Conservation (phyloP, 805 yeast genomes). For the Pichia phayaonensis region DNA sequence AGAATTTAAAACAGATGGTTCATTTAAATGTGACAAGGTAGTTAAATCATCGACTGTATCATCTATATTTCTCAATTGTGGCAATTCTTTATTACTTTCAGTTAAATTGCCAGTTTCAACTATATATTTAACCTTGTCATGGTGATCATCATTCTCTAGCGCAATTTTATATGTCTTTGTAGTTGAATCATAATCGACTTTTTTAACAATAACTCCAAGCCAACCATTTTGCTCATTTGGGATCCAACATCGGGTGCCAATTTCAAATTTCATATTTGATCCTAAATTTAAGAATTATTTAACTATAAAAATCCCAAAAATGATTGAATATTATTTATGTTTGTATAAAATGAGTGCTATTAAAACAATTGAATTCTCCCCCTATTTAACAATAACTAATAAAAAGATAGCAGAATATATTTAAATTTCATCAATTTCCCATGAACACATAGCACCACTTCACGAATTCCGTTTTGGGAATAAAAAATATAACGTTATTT, state of each 20-base stretch:
- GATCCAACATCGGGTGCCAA: constrained; percentile 58
- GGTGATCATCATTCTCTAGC: constrained; percentile 42
- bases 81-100: constrained; percentile 52
- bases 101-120: constrained; percentile 41
- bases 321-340: neutral
- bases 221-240: constrained; percentile 69
- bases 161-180: constrained; percentile 42
- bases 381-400: too few relatives aligned
- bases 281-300: neutral
- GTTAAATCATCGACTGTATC: constrained; percentile 97
- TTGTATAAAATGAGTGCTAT: neutral
- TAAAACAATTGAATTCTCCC: neutral
- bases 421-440: neutral
- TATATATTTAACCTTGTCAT: constrained; percentile 30
- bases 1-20: constrained; percentile 96
- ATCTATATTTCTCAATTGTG: constrained; percentile 81
- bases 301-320: neutral
- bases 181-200: constrained; percentile 17
- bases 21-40: constrained; percentile 83
- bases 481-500: too few relatives aligned
- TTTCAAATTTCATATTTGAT: constrained; percentile 6
- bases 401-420: neutral
- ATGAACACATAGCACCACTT: neutral
- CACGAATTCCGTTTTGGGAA: neutral
- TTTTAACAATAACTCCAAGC: constrained; percentile 58